phyloP scores from a whole-genome alignment of 2,329 filamentous ascomycete species.

The Xylariomycetidae sp. region DNA sequence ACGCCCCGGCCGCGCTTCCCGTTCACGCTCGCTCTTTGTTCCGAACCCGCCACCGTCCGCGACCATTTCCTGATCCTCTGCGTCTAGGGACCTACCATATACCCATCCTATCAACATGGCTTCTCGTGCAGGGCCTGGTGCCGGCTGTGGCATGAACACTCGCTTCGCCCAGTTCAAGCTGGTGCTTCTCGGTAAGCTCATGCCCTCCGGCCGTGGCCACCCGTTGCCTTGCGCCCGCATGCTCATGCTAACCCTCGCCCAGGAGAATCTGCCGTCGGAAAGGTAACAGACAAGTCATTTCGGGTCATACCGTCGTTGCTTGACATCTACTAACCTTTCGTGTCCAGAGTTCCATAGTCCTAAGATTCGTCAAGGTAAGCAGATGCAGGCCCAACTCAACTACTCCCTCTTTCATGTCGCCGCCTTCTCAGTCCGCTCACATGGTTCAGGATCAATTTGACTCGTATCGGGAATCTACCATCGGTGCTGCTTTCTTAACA shows the following conservation, averaged over 20 bases:
- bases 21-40: too few species aligned
- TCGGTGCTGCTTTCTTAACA: constrained; percentile 96
- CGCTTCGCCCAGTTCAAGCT: constrained; percentile 99
- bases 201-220: constrained; percentile 5
- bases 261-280: constrained; percentile 99
- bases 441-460: constrained; percentile 91
- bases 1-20: too few species aligned
- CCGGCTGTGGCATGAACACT: constrained; percentile 63
- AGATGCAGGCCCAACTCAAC: constrained; percentile 13
- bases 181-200: constrained; percentile 78
- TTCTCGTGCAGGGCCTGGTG: constrained; percentile 65
- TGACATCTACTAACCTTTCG: too few species aligned
- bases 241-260: constrained; percentile 33
- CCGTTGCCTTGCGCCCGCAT: too few species aligned
- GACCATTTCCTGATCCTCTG: too few species aligned
- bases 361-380: constrained; percentile 92
- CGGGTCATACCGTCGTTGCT: too few species aligned
- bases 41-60: too few species aligned
- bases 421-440: background rate
- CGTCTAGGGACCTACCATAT: too few species aligned
- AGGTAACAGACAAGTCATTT: constrained; percentile 61
- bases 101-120: constrained; percentile 65
- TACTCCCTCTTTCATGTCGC: background rate
- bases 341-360: constrained; percentile 95
- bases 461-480: constrained; percentile 92